Base-by-base conservation (phyloP, 2,329 filamentous ascomycete genomes). In the Penicillium thymicola region DNA sequence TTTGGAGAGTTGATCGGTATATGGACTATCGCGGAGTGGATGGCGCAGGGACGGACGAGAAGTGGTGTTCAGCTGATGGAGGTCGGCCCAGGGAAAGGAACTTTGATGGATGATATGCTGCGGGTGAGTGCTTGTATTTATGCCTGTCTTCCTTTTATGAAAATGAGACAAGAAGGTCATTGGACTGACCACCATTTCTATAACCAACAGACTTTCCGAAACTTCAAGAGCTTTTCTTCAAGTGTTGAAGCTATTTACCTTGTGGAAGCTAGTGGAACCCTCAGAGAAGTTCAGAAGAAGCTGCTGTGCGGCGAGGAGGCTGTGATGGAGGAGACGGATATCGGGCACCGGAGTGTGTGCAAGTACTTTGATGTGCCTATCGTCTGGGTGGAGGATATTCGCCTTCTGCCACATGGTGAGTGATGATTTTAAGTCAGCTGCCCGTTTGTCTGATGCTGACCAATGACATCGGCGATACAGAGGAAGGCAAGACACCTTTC, bases 1-100 rank as follows among this genome's bases (percentile, higher is more conserved):
- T 99, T 99, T 76, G 94, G 94, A 25, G 94, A 99, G 76, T 81
- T 99, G 28, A 81, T 97, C 55, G 94, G 91, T 5, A 85, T 99
- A 65, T 99, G 94, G 94, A 87, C 96, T 59, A 88, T 97, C 50
- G 87, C 93, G 41, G 94, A 99, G 80, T 99, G 94, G 93, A 89
- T 97, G 73, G 88, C 89, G 40, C 94, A 99, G 73, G 92, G 92
- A 16, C 82, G 82, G 58, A 89, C 84, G 54, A 84, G 78, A 59
- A 80, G 82, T 30, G 90, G 90, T 27, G 86, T 97, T 16, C 89
- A 97, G 71, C 80, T 99, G 62, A 91, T 99, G 69, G 94, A 99
- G 75, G 86, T 97, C 64, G 94, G 94, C 0, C 94, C 94, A 4
- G 94, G 94, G 13, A 86, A 93, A 72, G 94, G 94, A 14, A 99